These are phyloP conservation scores for Mangifera indica DNA, from an alignment of 345 rosid genomes.

Conservation along the genomic window DNA sequence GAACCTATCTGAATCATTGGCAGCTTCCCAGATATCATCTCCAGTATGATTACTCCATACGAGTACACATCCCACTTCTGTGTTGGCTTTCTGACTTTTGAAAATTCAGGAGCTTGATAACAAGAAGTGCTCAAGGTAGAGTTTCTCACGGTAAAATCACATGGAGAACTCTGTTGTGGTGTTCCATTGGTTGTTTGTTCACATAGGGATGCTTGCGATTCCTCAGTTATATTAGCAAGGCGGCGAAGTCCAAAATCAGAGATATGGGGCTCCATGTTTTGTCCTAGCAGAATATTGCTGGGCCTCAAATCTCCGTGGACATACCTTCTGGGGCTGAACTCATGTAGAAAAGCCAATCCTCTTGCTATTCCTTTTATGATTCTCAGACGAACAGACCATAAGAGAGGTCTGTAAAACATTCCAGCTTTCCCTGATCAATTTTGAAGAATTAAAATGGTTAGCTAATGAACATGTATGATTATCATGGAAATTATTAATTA, in stretches of 20 bases:
- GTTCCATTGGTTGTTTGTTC: slow-evolving; percentile 33
- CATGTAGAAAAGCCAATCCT: slow-evolving; percentile 72
- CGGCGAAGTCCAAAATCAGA: slow-evolving; percentile 80
- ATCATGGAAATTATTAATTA: slow-evolving; percentile 2
- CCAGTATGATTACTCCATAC: slow-evolving; percentile 77
- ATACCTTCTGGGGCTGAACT: slow-evolving; percentile 68
- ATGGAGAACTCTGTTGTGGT: slow-evolving; percentile 53
- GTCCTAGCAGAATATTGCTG: slow-evolving; percentile 74
- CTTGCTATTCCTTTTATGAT: slow-evolving; percentile 76
- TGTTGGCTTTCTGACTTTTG: slow-evolving; percentile 64
- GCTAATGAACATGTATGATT: background rate
- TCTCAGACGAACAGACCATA: slow-evolving; percentile 63
- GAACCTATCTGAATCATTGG: slow-evolving; percentile 48
- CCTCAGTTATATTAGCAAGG: slow-evolving; percentile 58
- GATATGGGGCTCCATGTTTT: slow-evolving; percentile 64
- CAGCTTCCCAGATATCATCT: slow-evolving; percentile 68
- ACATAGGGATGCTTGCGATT: slow-evolving; percentile 26
- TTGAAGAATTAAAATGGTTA: slow-evolving; percentile 2
- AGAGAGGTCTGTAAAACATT: slow-evolving; percentile 47
- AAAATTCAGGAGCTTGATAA: slow-evolving; percentile 82
- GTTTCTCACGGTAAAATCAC: slow-evolving; percentile 33
- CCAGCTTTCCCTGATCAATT: slow-evolving; percentile 59
- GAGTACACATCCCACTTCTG: slow-evolving; percentile 98
- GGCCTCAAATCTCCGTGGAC: slow-evolving; percentile 87
- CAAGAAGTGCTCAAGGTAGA: slow-evolving; percentile 39